These are phyloP conservation scores for Didymella exigua DNA, from an alignment of 2,329 filamentous ascomycete genomes.

Conservation along the genomic window DNA sequence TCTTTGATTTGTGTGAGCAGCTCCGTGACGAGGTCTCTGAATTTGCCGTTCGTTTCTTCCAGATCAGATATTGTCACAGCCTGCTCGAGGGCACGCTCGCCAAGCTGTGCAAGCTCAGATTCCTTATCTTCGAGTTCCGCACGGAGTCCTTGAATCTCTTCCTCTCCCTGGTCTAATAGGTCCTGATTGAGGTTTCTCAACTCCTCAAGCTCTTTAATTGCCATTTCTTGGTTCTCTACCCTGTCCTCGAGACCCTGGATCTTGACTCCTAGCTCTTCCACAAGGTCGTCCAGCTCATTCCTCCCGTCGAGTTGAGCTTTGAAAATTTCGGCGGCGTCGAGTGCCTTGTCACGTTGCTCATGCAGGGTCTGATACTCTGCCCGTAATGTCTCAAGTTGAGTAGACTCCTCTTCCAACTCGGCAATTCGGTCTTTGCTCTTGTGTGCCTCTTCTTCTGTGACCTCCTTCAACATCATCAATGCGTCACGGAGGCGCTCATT, in stretches of 20 bases:
- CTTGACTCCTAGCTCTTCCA: constrained; percentile 86
- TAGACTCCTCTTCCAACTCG: constrained; percentile 45
- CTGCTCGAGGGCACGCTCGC: constrained; percentile 73
- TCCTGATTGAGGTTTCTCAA: constrained; percentile 94
- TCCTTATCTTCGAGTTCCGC: constrained; percentile 92
- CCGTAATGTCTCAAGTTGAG: constrained; percentile 45
- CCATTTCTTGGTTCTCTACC: constrained; percentile 79
- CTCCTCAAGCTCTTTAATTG: constrained; percentile 85
- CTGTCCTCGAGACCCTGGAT: constrained; percentile 84
- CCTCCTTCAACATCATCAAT: constrained; percentile 80
- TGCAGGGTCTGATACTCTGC: constrained; percentile 72
- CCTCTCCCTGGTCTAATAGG: constrained; percentile 88
- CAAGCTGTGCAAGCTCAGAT: constrained; percentile 80
- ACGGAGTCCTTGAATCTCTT: constrained; percentile 92
- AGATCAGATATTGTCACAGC: constrained; percentile 83
- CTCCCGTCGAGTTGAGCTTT: constrained; percentile 90
- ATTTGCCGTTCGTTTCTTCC: constrained; percentile 86
- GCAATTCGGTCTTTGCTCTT: constrained; percentile 66
- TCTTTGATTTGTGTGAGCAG: constrained; percentile 88
- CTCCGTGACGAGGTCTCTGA: constrained; percentile 85
- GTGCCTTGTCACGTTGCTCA: constrained; percentile 73
- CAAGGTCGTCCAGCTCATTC: constrained; percentile 87
- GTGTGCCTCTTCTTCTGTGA: constrained; percentile 82
- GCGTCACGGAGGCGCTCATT: constrained; percentile 89
- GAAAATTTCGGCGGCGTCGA: constrained; percentile 81